Evolutionary conservation across 2,329 filamentous ascomycete genomes (phyloP).

Genomic region (Alternaria sp.): DNA sequence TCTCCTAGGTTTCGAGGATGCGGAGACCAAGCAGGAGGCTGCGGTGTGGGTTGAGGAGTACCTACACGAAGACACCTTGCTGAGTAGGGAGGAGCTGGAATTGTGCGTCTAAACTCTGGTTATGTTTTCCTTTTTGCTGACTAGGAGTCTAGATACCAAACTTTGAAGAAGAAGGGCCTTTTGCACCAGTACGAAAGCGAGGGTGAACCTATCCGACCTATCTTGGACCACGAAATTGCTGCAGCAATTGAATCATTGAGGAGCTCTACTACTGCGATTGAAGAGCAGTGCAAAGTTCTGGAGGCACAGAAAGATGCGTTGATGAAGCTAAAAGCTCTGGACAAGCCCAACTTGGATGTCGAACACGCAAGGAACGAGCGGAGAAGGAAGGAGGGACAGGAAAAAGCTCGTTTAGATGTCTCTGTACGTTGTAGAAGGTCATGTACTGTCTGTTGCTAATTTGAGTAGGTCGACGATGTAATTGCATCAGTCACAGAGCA

Average conservation of each 20-base stretch:
- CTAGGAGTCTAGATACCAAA: constrained; percentile 39
- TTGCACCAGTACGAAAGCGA: constrained; percentile 44
- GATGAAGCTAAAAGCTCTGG: constrained; percentile 62
- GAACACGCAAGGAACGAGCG: constrained; percentile 51
- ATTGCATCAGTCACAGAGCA: constrained; percentile 43
- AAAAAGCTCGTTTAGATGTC: constrained; percentile 55
- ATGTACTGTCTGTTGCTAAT: constrained; percentile 1
- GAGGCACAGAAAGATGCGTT: constrained; percentile 70
- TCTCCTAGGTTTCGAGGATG: constrained; percentile 57
- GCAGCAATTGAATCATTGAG: constrained; percentile 70
- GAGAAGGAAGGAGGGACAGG: constrained; percentile 49
- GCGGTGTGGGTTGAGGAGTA: constrained; percentile 59
- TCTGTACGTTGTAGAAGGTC: constrained; percentile 31
- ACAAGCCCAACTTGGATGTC: constrained; percentile 51
- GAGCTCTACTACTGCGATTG: constrained; percentile 69
- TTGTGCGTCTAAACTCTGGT: constrained; percentile 46
- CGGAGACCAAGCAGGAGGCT: constrained; percentile 52
- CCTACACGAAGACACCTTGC: constrained; percentile 56
- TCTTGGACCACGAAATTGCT: constrained; percentile 68
- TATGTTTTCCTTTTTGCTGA: neutral
- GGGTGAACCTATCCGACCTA: constrained; percentile 52
- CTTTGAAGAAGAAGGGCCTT: constrained; percentile 45
- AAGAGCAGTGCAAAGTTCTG: constrained; percentile 69
- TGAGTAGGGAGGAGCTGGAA: constrained; percentile 60
- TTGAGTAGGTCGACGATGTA: constrained; percentile 41